Base-by-base conservation (phyloP, 192 early-diverging fungal genomes). In the Coemansia sp. region DNA sequence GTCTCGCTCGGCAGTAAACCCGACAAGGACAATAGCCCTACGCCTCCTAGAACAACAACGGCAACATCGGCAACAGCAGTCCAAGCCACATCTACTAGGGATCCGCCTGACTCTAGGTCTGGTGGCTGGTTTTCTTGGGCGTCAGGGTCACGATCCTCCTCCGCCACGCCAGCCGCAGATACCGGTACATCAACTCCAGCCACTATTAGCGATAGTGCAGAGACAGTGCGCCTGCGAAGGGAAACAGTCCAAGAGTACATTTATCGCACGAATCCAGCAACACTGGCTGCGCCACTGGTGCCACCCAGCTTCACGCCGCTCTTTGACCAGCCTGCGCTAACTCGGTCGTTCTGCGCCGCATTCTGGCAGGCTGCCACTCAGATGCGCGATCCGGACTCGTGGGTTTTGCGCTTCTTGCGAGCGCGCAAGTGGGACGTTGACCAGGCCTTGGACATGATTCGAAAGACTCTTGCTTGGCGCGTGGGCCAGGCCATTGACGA, bases 391-490 rank as follows among this genome's bases (percentile, higher is more conserved):
- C 87, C 89, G 8, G 94, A 95, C 76, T 58, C 86, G 15, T 78
- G 92, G 46, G 51, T 92, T 11, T 78, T 94, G 29, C 87, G 94
- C 17, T 95, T 92, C 75, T 81, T 95, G 27, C 87, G 94, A 25
- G 95, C 94, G 9, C 86, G 94, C 42, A 93, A 93, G 64, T 97
- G 94, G 93, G 88, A 96, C 69, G 80, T 90, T 2, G 64, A 79
- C 11, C 82, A 84, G 50, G 91, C 93, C 1, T 69, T 90, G 3
- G 78, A 76, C 3, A 94, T 95, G 94, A 46, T 91, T 23, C 50
- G 84, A 15, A 78, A 84, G 29, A 81, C 89, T 2, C 69, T 96
- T 32, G 76, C 85, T 21, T 97, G 95, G 95, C 78, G 93, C 19
- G 27, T 87, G 0, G 87, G 85, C 17, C 84, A 81, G 60, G 88